A percentile compares a stretch with the other conserved stretches of the same genome.
These are phyloP conservation scores for Tricholoma flavovirens DNA, from an alignment of 768 basidiomycete genomes.

Conservation along the genomic window DNA sequence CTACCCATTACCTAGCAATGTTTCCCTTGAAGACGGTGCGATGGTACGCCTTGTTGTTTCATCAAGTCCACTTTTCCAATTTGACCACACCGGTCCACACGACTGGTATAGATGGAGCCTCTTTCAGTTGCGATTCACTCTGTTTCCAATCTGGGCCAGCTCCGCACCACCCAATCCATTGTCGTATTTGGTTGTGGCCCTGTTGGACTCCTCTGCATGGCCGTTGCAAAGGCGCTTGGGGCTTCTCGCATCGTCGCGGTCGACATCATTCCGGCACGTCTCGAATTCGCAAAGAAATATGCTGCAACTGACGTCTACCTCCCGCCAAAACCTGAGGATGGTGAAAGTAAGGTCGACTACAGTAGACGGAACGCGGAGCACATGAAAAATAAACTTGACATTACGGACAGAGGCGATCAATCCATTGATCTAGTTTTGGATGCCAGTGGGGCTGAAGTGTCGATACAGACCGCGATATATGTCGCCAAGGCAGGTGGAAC, in stretches of 20 bases:
- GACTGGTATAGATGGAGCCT: constrained; percentile 98
- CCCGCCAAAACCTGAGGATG: constrained; percentile 53
- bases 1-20: constrained; percentile 75
- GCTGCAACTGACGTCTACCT: constrained; percentile 74
- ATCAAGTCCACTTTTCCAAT: not conserved
- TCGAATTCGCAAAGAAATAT: constrained; percentile 83
- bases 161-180: constrained; percentile 72
- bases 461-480: constrained; percentile 80
- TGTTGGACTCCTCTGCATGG: constrained; percentile 85
- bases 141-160: constrained; percentile 66
- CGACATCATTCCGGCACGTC: constrained; percentile 68
- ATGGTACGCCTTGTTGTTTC: constrained; percentile 48
- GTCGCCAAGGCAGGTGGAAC: constrained; percentile 74
- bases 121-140: constrained; percentile 90
- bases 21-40: constrained; percentile 90
- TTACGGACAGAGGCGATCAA: constrained; percentile 64
- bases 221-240: constrained; percentile 91
- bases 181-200: constrained; percentile 89
- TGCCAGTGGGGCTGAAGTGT: constrained; percentile 89
- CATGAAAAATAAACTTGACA: constrained; percentile 59
- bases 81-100: constrained; percentile 20
- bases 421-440: constrained; percentile 86
- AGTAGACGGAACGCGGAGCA: constrained; percentile 64
- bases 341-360: constrained; percentile 65
- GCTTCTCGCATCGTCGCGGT: constrained; percentile 81